A percentile compares a stretch with the other conserved stretches of the same genome.
phyloP scores from a whole-genome alignment of 345 rosid genomes.

The Chamaenerion angustifolium region DNA sequence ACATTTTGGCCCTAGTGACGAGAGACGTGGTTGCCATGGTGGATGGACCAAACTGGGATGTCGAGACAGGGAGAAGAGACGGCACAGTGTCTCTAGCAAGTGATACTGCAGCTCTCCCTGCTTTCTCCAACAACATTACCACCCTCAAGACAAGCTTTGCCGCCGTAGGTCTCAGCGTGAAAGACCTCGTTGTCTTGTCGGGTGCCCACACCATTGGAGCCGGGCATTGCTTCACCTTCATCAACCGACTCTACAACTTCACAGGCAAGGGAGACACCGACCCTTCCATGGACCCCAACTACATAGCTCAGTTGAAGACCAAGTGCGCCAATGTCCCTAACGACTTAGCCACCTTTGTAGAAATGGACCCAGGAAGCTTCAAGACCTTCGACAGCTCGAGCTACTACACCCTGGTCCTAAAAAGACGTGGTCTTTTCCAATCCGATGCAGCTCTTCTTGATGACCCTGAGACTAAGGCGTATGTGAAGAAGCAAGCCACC shows the following conservation, averaged over 20 bases:
- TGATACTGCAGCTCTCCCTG: conserved; percentile 20
- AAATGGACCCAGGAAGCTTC: conserved; percentile 67
- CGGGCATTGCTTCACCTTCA: conserved; percentile 41
- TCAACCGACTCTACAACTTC: conserved; percentile 48
- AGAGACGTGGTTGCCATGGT: conserved; percentile 39
- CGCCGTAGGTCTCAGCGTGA: conserved; percentile 26
- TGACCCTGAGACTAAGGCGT: conserved; percentile 28
- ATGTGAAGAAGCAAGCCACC: conserved; percentile 16
- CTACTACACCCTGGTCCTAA: conserved; percentile 31
- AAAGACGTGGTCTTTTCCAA: conserved; percentile 48
- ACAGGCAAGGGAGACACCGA: conserved; percentile 49
- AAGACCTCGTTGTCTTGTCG: conserved; percentile 46
- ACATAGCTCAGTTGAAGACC: conserved; percentile 13
- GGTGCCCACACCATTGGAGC: conserved; percentile 60
- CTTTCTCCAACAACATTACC: conserved; percentile 26
- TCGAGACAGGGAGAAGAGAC: conserved; percentile 54
- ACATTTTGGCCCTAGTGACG: conserved; percentile 46
- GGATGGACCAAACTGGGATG: conserved; percentile 39
- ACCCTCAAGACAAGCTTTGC: conserved; percentile 18
- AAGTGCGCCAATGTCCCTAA: conserved; percentile 24
- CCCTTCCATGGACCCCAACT: conserved; percentile 25
- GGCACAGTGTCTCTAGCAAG: conserved; percentile 25
- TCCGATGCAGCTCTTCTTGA: conserved; percentile 59
- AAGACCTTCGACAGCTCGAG: conserved; percentile 30
- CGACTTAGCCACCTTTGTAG: conserved; percentile 32